phyloP scores from a whole-genome alignment of 768 basidiomycete species.

The Royoungia palumana region DNA sequence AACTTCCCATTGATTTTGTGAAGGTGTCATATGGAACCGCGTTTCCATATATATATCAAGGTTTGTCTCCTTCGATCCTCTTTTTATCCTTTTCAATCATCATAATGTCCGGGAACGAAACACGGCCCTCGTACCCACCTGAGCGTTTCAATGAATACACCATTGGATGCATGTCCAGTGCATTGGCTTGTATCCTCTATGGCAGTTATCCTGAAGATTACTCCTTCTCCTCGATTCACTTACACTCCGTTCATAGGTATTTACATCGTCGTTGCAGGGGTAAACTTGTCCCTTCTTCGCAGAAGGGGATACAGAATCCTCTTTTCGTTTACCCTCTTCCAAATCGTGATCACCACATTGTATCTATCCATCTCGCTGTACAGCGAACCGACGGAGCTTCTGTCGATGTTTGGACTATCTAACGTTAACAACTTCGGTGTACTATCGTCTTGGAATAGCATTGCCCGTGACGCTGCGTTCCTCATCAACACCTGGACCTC shows the following conservation, averaged over 20 bases:
- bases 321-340: slow-evolving; percentile 8
- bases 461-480: slow-evolving; percentile 10
- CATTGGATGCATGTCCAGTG: slow-evolving; percentile 20
- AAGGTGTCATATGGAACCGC: too few species aligned
- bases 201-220: neutral
- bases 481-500: slow-evolving; percentile 22
- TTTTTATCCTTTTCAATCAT: neutral
- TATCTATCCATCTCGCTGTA: slow-evolving; percentile 21
- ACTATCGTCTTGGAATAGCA: slow-evolving; percentile 15
- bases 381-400: slow-evolving; percentile 12
- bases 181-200: slow-evolving; percentile 20
- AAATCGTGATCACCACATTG: slow-evolving; percentile 16
- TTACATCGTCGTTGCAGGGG: slow-evolving; percentile 12
- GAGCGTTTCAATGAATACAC: slow-evolving; percentile 15
- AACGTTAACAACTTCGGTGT: slow-evolving; percentile 5
- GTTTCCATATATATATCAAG: too few species aligned
- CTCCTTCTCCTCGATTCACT: neutral
- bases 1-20: too few species aligned
- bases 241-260: slow-evolving; percentile 1
- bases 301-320: slow-evolving; percentile 18
- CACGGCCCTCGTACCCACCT: slow-evolving; percentile 13
- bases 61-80: too few species aligned
- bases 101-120: slow-evolving; percentile 15
- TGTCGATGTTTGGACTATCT: slow-evolving; percentile 8
- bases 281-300: slow-evolving; percentile 13